Percentiles rank a stretch among this genome's conserved stretches.
These are phyloP conservation scores for Claviceps lovelessii DNA, from an alignment of 2,329 filamentous ascomycete species.

Conservation along the genomic window DNA sequence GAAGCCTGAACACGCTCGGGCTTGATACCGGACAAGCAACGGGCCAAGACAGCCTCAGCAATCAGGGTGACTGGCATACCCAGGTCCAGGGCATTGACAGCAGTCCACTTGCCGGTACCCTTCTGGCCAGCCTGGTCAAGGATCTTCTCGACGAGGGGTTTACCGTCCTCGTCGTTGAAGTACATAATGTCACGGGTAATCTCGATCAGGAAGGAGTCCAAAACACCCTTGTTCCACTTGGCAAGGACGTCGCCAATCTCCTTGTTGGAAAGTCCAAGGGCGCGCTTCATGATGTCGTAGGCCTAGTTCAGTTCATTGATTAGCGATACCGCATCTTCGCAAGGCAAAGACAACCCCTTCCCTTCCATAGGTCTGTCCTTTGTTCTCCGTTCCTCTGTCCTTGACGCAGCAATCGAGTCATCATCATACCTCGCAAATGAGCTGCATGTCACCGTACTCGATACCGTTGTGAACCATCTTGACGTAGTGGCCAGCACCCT, in stretches of 20 bases:
- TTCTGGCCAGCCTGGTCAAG: constrained; percentile 97
- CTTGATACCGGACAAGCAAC: constrained; percentile 91
- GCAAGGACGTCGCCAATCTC: constrained; percentile 91
- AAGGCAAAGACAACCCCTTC: background rate
- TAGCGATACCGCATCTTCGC: background rate
- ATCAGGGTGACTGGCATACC: constrained; percentile 98
- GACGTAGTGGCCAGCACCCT: constrained; percentile 99
- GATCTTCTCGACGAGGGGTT: constrained; percentile 92
- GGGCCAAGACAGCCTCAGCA: constrained; percentile 88
- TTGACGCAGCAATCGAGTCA: background rate
- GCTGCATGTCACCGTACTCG: constrained; percentile 99
- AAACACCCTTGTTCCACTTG: constrained; percentile 96
- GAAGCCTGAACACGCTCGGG: constrained; percentile 76
- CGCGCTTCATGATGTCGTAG: constrained; percentile 99
- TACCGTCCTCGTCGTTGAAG: constrained; percentile 90
- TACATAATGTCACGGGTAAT: constrained; percentile 98
- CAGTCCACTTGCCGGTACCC: constrained; percentile 99
- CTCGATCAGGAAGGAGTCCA: constrained; percentile 98
- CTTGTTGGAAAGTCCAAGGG: constrained; percentile 74
- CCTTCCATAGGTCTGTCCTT: background rate
- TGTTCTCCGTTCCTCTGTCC: background rate
- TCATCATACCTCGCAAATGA: constrained; percentile 80
- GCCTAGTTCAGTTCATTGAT: constrained; percentile 40
- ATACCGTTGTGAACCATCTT: constrained; percentile 99
- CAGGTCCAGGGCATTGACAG: constrained; percentile 95